Evolutionary conservation across 768 basidiomycete species (phyloP), one percentile per base, ranked within the genome.

Genomic region (Fomitopsis serialis): DNA sequence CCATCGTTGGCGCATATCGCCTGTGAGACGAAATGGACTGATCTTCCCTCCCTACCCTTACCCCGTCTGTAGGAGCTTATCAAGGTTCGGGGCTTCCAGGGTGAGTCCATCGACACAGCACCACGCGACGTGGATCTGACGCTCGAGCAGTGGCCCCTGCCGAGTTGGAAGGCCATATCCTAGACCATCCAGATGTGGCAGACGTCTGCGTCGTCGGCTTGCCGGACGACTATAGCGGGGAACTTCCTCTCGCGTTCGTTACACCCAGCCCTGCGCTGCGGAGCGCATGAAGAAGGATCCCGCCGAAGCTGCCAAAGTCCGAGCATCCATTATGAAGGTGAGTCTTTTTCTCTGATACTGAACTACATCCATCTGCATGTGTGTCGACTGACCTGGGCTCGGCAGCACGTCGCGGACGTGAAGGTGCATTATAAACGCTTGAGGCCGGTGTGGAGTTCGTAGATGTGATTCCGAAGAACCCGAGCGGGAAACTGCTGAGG

Each of bases 171-270:
- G 70, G 71, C 9, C 70, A 69, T 49, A 58, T 74, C 34, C 61
- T 74, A 27, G 60, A 60, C 29, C 72, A 72, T 54, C 63, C 68
- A 5, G 80, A 82, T 54, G 84, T 89, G 35, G 59, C 54, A 3
- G 66, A 66, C 56, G 61, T 56, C n/a, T 63, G 63, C 50, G 63
- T 65, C 21, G 83, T 90, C 9, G 79, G 84, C 3, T 62, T 89
- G n/a, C 75, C 76, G 1, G 85, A 91, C 59, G 87, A 89, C 21
- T 89, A 85, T 63, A 85, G 78, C 53, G 87, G 89, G n/a, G 88
- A 92, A 63, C 60, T 88, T 11, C 88, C 89, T 0, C 61, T 87
- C 47, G 88, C 89, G 7, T 90, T 80, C 62, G 71, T 89, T 19
- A 84, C 84, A 2, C 74, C 81, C 15, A 69, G 69, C 43, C 59